Base-by-base conservation (phyloP, 2,329 filamentous ascomycete genomes). In the Fusarium xyrophilum region DNA sequence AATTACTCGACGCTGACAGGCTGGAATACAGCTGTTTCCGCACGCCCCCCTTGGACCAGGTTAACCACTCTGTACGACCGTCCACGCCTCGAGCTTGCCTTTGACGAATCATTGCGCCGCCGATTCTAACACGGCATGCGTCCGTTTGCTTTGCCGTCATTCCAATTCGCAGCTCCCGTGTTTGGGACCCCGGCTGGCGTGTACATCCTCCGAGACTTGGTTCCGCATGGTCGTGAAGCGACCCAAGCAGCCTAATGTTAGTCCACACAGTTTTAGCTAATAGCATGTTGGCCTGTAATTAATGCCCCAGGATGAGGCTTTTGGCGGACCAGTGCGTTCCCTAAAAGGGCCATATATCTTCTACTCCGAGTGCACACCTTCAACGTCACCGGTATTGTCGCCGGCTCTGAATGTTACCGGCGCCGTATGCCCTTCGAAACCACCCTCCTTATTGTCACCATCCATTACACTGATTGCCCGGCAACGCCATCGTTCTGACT, bases 1-100 rank as follows among this genome's bases (percentile, higher is more conserved):
- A 79, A 79, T 79, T 76, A 52, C 73, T 71, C 52, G 44, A 70
- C 72, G 74, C 72, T 78, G 70, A 79, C 72, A 79, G 77, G 77
- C 68, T 73, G 59, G 42, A 56, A 65, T 67, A 70, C 69, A 56
- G 33, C 60, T 58, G 59, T 56, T 65, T 56, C 43, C 55, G 58
- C 73, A 73, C 72, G 56, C 68, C 63, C 70, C 60, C 68, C 54
- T 50, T 69, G 55, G 43, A 64, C 61, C 50, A 72, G 59, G 56
- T 65, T 53, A 74, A 67, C 56, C 54, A 43, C 63, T 54, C 67
- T 53, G 63, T 65, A 56, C 61, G 63, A 67, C 68, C 66, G 60
- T 56, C 43, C 58, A 60, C 63, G 50, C 51, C 56, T 54, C 21
- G 53, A 70, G 50, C 35, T 68, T 47, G 52, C 30, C 13, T 46